Evolutionary conservation across 345 rosid genomes (phyloP).

Genomic region (Sisymbrium irio): DNA sequence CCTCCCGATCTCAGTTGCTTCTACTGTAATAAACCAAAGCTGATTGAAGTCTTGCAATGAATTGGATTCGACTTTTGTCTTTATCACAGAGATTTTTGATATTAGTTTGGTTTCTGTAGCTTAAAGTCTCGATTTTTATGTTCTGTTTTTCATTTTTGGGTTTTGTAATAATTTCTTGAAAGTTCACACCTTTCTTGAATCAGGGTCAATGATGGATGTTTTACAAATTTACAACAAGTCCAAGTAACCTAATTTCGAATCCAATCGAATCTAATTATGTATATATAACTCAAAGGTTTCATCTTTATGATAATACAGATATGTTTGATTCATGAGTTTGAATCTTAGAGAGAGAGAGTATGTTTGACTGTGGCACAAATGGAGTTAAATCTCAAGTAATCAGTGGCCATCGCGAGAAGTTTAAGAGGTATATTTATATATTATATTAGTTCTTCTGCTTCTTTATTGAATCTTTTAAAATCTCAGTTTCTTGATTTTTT

Average conservation of each 20-base stretch:
- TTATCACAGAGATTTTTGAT: not conserved
- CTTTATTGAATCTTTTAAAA: not conserved
- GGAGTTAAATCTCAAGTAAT: slow-evolving; percentile 59
- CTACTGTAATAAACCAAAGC: not conserved
- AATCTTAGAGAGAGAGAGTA: slow-evolving; percentile 33
- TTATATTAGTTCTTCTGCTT: not conserved
- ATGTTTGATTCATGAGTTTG: slow-evolving; percentile 44
- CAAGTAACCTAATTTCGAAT: slow-evolving; percentile 9
- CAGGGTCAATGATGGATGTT: not conserved
- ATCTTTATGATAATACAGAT: slow-evolving; percentile 2
- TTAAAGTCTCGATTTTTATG: not conserved
- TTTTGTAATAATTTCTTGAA: not conserved
- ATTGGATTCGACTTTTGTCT: not conserved
- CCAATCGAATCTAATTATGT: too few species aligned
- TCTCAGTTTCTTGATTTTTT: not conserved
- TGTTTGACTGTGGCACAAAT: slow-evolving; percentile 62
- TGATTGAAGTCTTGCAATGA: not conserved
- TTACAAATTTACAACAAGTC: not conserved
- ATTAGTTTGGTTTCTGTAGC: not conserved
- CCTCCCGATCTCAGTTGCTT: slow-evolving; percentile 6
- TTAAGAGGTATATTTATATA: slow-evolving; percentile 58
- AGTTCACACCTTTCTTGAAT: not conserved
- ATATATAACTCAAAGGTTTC: not conserved
- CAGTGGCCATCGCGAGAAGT: slow-evolving; percentile 79
- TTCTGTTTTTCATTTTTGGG: not conserved